These are phyloP conservation scores for Phytophthora capsici DNA, from an alignment of 352 stramenopile genomes.

Conservation along the genomic window DNA sequence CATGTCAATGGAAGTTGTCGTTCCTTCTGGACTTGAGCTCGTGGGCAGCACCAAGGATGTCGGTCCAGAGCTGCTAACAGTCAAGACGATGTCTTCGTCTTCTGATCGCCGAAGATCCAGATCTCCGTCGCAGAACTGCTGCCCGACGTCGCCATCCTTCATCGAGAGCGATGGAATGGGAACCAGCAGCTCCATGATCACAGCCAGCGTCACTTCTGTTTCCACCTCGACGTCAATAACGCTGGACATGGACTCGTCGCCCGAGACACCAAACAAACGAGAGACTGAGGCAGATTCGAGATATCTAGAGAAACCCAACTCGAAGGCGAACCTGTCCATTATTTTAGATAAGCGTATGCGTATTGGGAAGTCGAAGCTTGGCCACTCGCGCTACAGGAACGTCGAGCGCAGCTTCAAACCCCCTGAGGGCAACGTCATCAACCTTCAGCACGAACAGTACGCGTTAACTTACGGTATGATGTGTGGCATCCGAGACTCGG, in stretches of 20 bases:
- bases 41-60: constrained; percentile 1
- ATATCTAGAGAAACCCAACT: constrained; percentile 50
- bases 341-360: constrained; percentile 64
- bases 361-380: constrained; percentile 60
- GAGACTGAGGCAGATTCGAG: constrained; percentile 36
- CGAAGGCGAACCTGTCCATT: constrained; percentile 55
- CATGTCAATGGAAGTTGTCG: constrained; percentile 27
- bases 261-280: constrained; percentile 4
- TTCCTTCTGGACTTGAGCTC: constrained; percentile 5
- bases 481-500: constrained; percentile 96
- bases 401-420: constrained; percentile 69
- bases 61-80: constrained; percentile 9
- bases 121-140: constrained; percentile 25
- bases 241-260: constrained; percentile 15
- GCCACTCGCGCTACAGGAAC: constrained; percentile 57
- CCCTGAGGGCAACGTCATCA: constrained; percentile 76
- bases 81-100: constrained; percentile 14
- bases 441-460: constrained; percentile 95
- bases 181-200: constrained; percentile 36
- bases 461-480: constrained; percentile 99
- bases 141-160: constrained; percentile 22
- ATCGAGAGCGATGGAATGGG: constrained; percentile 31
- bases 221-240: constrained; percentile 1
- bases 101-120: constrained; percentile 7
- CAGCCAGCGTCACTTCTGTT: constrained; percentile 15